Evolutionary conservation across 2,329 filamentous ascomycete species (phyloP), one percentile per base, ranked within the genome.

Genomic region (Xylariaceae sp.): DNA sequence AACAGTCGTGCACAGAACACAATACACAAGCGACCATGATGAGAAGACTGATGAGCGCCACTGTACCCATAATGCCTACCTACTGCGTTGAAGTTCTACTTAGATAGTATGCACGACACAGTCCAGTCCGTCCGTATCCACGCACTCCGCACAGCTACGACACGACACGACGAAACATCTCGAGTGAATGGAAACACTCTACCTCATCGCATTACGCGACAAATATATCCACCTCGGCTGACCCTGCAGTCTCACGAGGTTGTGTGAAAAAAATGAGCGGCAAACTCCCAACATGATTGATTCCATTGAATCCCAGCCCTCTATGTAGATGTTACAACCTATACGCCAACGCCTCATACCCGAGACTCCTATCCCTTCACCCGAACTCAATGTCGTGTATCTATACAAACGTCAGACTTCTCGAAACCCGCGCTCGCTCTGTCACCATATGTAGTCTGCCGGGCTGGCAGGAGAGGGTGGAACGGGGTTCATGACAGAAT

Each of bases 371-470:
- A 39, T 47, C 47, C 5, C 45, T 49, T 43, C 41, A 19, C 18
- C 30, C 19, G 39, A 40, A 46, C 37, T 48, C 46, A n/a, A 34
- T 41, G 41, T 51, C 44, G 22, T 51, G 32, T 58, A 55, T 64
- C 59, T 63, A 62, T 62, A 58, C 62, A 60, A 61, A 62, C 55
- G 63, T 40, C 37, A 39, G n/a, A 10, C 13, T 51, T 46, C 57
- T 48, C 48, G 39, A 59, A 59, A 26, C 22, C 36, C 32, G n/a
- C 18, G 37, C 36, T 30, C 32, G 32, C 21, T 30, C 43, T 47
- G 36, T 53, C 42, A 12, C 37, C 29, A 47, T n/a, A n/a, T 22
- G 7, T 49, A n/a, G 37, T 43, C 16, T 32, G 18, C 29, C 15
- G 13, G 18, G 34, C 22, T 12, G 16, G 29, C 43, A 26, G 15